Conservation (phyloP, 352 stramenopile species). For the Thalassiosira sp. region DNA sequence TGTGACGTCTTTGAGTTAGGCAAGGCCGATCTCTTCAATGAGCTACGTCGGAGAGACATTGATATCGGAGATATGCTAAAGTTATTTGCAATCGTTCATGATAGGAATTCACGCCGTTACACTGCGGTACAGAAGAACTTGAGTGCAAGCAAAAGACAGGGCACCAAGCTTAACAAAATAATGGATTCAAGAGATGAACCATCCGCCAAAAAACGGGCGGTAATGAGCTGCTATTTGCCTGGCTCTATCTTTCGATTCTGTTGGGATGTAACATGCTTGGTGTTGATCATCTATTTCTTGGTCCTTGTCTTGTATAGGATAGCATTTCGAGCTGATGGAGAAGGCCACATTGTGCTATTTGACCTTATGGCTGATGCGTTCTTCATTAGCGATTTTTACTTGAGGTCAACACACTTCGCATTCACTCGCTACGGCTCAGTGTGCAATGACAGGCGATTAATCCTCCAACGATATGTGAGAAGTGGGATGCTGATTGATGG, state of each 20-base stretch:
- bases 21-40: conserved; percentile 61
- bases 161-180: conserved; percentile 62
- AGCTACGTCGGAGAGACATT: conserved; percentile 60
- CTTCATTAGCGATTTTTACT: conserved; percentile 66
- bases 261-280: conserved; percentile 55
- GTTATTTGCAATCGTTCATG: conserved; percentile 52
- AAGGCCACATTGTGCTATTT: conserved; percentile 32
- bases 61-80: conserved; percentile 57
- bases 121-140: conserved; percentile 63
- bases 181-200: conserved; percentile 36
- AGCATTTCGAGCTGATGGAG: conserved; percentile 49
- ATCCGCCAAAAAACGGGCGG: conserved; percentile 7
- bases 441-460: conserved; percentile 22
- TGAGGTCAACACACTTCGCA: conserved; percentile 57
- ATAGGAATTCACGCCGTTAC: conserved; percentile 61
- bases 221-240: conserved; percentile 53
- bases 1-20: conserved; percentile 66
- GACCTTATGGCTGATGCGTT: conserved; percentile 70
- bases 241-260: conserved; percentile 55
- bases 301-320: conserved; percentile 52
- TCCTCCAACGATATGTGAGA: conserved; percentile 33
- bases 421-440: conserved; percentile 53
- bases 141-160: conserved; percentile 31
- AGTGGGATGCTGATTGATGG: conserved; percentile 62
- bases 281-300: conserved; percentile 64